Base-by-base conservation (phyloP, 305 asterid genomes). In the Rubia tinctorum region DNA sequence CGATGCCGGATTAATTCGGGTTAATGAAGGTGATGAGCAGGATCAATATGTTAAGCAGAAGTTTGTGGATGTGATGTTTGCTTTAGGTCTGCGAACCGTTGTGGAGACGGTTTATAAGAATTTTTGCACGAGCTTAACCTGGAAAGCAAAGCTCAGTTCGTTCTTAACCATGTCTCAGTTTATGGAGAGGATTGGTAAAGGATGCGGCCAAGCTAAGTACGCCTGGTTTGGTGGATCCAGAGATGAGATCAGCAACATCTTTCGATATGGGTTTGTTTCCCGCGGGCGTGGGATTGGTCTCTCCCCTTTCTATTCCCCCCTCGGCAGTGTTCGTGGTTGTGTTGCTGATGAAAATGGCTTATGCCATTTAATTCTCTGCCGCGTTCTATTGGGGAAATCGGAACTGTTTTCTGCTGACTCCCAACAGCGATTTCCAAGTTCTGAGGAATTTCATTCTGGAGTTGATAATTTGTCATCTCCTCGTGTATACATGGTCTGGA, bases 181-280 rank as follows among this genome's bases (percentile, higher is more conserved):
- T 5, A 67, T 82, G 72, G 87, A 77, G 76, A 69, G 72, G 34
- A 86, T 77, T 51, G 76, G 78, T 39, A 80, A 80, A 3, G 95
- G 96, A 47, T 55, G 76, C 72, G 84, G 85, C 25, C 83, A 88
- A 75, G 87, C 80, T 80, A 88, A 72, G 76, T 90, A 83, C 27
- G 94, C 86, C 73, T 93, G 97, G 98, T 93, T 64, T 75, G 88
- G 92, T 45, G 91, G 82, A 73, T 83, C 97, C 1, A 86, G 79
- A 78, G 73, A 78, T 22, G 92, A 90, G 62, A 83, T 88, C 22
- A 13, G 20, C 13, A 68, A 47, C 3, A 74, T 88, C 65, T 37
- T 91, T 18, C 55, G 73, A 0, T 75, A 87, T 47, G 96, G 98
- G 7, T 93, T 91, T 63, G 70, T 80, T 1, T 53, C 71, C 8